Conservation (phyloP, 176 grass and related monocot species). For the Oryza glumipatula region DNA sequence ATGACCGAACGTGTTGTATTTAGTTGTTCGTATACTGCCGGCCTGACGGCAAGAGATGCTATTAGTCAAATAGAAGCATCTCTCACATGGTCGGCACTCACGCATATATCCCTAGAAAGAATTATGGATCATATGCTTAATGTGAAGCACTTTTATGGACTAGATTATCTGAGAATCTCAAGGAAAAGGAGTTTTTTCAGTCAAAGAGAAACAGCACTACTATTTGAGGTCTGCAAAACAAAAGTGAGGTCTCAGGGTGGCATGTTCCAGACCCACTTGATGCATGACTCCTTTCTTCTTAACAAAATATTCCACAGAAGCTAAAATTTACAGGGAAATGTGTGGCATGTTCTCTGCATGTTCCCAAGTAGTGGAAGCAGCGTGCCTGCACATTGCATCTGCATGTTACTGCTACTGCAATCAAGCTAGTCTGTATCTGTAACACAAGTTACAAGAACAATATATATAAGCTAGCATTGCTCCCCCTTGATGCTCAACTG, state of each 20-base stretch:
- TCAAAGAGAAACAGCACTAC: background rate
- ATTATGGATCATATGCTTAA: background rate
- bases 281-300: background rate
- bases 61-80: conserved; percentile 37
- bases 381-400: background rate
- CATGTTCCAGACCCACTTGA: background rate
- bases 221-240: background rate
- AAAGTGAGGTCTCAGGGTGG: background rate
- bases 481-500: background rate
- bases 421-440: background rate
- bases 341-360: background rate
- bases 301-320: background rate
- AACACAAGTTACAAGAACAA: background rate
- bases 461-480: background rate
- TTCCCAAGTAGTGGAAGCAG: conserved; percentile 7
- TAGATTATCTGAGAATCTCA: background rate
- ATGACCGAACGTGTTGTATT: background rate
- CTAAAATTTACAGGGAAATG: background rate
- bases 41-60: background rate
- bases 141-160: background rate
- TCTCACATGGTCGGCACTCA: conserved; percentile 40
- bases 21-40: background rate
- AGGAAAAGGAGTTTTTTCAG: background rate
- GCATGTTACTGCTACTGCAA: background rate
- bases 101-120: background rate